Evolutionary conservation across 148 eudicot genomes (phyloP).

Genomic region (Nepenthes gracilis): DNA sequence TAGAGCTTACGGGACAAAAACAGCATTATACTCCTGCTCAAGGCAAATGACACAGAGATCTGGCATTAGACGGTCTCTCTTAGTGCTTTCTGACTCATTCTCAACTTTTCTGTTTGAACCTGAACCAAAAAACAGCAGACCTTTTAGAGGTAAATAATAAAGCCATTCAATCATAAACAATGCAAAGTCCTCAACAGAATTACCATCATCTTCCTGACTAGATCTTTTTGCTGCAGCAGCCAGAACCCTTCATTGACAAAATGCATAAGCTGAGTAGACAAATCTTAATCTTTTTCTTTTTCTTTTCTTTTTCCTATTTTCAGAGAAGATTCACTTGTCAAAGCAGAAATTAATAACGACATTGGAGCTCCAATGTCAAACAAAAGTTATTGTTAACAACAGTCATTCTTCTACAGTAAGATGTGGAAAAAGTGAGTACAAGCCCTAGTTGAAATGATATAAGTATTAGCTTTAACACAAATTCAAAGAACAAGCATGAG

Average conservation of each 20-base stretch:
- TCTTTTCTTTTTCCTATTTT: no score
- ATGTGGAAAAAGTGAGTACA: no score
- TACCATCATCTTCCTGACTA: slow-evolving; percentile 53
- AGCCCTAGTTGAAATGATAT: no score
- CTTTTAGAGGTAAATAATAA: slow-evolving; percentile 1
- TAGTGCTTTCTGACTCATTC: slow-evolving; percentile 45
- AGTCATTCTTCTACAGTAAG: no score
- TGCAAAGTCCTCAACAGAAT: neutral
- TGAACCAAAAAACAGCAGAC: slow-evolving; percentile 11
- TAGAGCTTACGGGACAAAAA: slow-evolving; percentile 85
- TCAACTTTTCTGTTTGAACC: slow-evolving; percentile 48
- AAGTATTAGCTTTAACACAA: no score
- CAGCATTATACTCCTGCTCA: slow-evolving; percentile 92
- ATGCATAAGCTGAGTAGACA: neutral
- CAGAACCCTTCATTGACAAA: slow-evolving; percentile 52
- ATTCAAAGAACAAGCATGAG: no score
- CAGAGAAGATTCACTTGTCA: no score
- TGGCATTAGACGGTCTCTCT: slow-evolving; percentile 61
- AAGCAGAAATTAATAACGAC: no score
- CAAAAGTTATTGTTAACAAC: no score
- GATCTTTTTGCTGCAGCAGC: slow-evolving; percentile 81
- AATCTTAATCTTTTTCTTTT: neutral
- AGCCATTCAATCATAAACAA: neutral
- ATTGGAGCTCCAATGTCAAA: no score
- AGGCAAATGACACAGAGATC: slow-evolving; percentile 97